Evolutionary conservation across 2,329 filamentous ascomycete species (phyloP).

Genomic region (Plectosphaerella sp.): DNA sequence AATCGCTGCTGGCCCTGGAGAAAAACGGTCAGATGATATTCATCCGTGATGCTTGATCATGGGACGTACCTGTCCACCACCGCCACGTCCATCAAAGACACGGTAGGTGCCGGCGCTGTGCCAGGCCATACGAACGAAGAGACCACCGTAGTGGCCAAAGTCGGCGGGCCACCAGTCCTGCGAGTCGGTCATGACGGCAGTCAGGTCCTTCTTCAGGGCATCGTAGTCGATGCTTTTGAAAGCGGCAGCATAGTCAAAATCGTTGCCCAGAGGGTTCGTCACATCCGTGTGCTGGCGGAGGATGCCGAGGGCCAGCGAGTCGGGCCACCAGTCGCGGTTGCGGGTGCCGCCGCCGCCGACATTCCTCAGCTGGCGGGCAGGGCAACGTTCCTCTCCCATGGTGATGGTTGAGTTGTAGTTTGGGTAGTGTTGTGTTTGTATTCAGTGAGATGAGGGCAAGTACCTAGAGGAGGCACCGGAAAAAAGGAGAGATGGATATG

Average conservation of each 20-base stretch:
- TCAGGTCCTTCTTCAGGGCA: conserved; percentile 68
- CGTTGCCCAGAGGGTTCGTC: conserved; percentile 59
- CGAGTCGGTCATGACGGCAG: conserved; percentile 69
- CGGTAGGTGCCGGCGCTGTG: conserved; percentile 76
- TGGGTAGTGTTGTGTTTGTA: too few relatives aligned
- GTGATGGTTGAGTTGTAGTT: not conserved
- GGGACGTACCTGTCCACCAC: conserved; percentile 49
- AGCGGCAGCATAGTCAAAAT: conserved; percentile 68
- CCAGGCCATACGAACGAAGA: conserved; percentile 79
- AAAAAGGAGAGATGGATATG: not conserved
- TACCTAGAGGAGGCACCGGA: not conserved
- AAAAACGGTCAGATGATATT: not conserved
- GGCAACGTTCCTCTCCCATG: not conserved
- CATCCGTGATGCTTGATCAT: not conserved
- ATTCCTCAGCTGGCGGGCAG: conserved; percentile 18
- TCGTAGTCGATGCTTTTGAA: conserved; percentile 70
- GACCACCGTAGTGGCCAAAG: conserved; percentile 74
- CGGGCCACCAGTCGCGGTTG: conserved; percentile 73
- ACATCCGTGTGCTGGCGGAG: conserved; percentile 65
- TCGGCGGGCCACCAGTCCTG: conserved; percentile 80
- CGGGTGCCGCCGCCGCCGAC: conserved; percentile 59
- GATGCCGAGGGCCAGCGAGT: conserved; percentile 62
- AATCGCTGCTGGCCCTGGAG: conserved; percentile 67
- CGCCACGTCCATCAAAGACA: conserved; percentile 68
- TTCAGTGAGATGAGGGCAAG: not conserved